A percentile compares a stretch with the other conserved stretches of the same genome.
These are phyloP conservation scores for Populus tomentosa DNA, from an alignment of 441 rosid genomes.

Conservation along the genomic window DNA sequence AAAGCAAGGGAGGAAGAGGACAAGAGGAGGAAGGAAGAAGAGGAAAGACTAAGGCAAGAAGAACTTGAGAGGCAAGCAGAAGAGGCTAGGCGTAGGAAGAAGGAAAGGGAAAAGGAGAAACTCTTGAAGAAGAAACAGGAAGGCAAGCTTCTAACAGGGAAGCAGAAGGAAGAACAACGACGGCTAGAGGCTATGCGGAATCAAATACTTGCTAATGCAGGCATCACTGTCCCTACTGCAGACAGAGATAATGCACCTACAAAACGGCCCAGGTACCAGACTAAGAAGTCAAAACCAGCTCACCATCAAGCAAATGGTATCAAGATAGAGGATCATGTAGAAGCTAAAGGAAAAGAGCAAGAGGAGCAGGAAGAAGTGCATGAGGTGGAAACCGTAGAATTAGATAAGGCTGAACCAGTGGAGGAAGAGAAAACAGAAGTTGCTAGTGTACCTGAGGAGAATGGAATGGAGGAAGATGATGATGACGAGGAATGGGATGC, in stretches of 20 bases:
- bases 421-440: constrained; percentile 24
- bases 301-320: constrained; percentile 55
- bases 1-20: no score
- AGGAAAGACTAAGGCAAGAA: no score
- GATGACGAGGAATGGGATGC: constrained; percentile 97
- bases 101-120: no score
- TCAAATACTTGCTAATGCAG: constrained; percentile 56
- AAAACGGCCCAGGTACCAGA: constrained; percentile 75
- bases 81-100: no score
- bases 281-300: constrained; percentile 27
- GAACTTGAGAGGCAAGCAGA: no score
- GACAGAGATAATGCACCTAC: constrained; percentile 55
- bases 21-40: no score
- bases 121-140: no score
- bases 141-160: no score
- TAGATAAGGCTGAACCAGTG: constrained; percentile 43
- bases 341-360: constrained; percentile 41
- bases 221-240: constrained; percentile 22
- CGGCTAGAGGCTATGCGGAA: no score
- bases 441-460: constrained; percentile 21
- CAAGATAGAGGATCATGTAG: constrained; percentile 34
- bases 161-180: no score
- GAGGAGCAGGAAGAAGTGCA: constrained; percentile 33
- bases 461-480: constrained; percentile 37
- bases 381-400: constrained; percentile 34